phyloP scores from a whole-genome alignment of 441 rosid genomes.

The Bruguiera hainesii region DNA sequence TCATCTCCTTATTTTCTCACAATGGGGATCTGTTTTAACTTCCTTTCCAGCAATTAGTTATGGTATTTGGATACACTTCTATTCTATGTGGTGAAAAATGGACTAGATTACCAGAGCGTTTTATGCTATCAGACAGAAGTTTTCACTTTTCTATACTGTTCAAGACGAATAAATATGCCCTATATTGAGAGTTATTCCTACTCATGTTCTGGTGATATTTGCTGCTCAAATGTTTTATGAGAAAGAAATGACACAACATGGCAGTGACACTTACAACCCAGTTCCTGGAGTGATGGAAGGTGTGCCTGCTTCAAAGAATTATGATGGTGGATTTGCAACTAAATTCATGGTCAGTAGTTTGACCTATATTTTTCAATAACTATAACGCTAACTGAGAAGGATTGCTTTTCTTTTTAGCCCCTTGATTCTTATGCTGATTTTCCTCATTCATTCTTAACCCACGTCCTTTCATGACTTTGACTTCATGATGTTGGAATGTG shows the following conservation, averaged over 20 bases:
- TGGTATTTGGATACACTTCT: not conserved
- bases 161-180: not conserved
- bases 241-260: slow-evolving; percentile 18
- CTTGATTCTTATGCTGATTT: not conserved
- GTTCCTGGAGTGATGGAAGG: slow-evolving; percentile 98
- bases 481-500: too few relatives aligned
- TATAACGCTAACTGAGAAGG: not conserved
- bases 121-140: not conserved
- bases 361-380: not conserved
- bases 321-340: slow-evolving; percentile 73
- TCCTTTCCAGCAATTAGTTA: too few relatives aligned
- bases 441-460: too few relatives aligned
- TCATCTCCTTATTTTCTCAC: too few relatives aligned
- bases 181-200: not conserved
- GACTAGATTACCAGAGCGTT: not conserved
- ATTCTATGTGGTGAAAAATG: not conserved
- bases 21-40: too few relatives aligned
- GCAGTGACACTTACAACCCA: slow-evolving; percentile 86
- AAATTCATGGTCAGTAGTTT: slow-evolving; percentile 68
- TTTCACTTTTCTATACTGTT: not conserved
- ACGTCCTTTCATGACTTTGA: too few relatives aligned
- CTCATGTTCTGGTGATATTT: not conserved
- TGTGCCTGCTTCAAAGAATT: slow-evolving; percentile 83
- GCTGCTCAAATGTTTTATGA: slow-evolving; percentile 7
- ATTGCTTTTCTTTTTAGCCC: not conserved